Base-by-base conservation (phyloP, 345 rosid species). In the Physaria fendleri region DNA sequence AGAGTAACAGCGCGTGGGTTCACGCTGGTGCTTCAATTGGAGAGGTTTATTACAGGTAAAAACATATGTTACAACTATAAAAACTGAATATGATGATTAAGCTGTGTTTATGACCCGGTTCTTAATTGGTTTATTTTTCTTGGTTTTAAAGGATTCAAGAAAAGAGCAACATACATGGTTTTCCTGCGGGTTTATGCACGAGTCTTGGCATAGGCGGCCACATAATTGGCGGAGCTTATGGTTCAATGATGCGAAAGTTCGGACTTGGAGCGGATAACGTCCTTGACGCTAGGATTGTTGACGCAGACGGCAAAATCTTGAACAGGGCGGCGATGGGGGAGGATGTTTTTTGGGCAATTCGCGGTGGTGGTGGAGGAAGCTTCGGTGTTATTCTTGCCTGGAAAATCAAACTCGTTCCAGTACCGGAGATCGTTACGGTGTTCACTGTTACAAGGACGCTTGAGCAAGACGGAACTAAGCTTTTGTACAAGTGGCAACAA, bases 231-330 rank as follows among this genome's bases (percentile, higher is more conserved):
- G 84, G 90, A 18, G 95, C 87, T 0, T 82, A 82, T 44, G 89
- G 92, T 23, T 38, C 84, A 14, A 77, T 87, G 92, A 82, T 87
- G 92, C 75, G 89, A 10, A 87, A 79, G 63, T 82, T 68, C 22
- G 95, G 95, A 5, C 89, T 84, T 5, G 95, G 87, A 32, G 92
- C 76, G 9, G 95, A 87, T 46, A 87, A 87, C 76, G 95, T 82
- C 10, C 39, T 84, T 0, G 95, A 87, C 65, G 95, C 91, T 5
- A 69, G 80, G 39, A 82, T 87, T 6, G 69, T 87, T 5, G 73
- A 78, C 62, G 84, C 63, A 2, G 43, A 68, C 18, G 91, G 95
- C n/a, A 74, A 64, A 21, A 61, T 84, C 24, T 73, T 84, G 1
- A 82, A 87, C 29, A 60, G 92, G 11, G 71, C 77, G 1, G 63